phyloP scores from a whole-genome alignment of 805 yeast genomes.

The Isabelozyma pseudorhagii region DNA sequence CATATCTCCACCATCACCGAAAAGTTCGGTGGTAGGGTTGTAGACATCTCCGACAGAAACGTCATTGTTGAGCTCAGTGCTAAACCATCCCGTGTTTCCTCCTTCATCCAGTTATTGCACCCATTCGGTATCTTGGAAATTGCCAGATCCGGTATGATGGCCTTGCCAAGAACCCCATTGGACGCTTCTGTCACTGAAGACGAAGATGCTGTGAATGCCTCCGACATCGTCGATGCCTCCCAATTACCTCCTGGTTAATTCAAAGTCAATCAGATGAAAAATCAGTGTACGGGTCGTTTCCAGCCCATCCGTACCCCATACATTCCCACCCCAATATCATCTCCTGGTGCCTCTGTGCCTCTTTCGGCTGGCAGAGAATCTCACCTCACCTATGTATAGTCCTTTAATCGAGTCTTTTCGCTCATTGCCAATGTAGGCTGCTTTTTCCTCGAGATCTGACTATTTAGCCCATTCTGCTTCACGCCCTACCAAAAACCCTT shows the following conservation, averaged over 20 bases:
- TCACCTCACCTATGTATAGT: too few relatives aligned
- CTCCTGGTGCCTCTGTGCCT: neutral
- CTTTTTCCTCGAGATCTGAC: too few relatives aligned
- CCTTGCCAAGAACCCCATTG: constrained; percentile 92
- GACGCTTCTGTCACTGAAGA: constrained; percentile 46
- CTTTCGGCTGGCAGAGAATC: too few relatives aligned
- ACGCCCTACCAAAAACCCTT: too few relatives aligned
- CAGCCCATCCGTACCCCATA: neutral
- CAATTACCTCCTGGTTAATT: constrained; percentile 91
- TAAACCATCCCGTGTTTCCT: constrained; percentile 84
- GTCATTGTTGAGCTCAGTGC: constrained; percentile 94
- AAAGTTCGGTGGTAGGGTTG: constrained; percentile 90
- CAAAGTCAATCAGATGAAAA: too few relatives aligned
- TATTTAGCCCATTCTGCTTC: too few relatives aligned
- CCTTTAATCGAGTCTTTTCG: too few relatives aligned
- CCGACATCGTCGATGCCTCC: constrained; percentile 78
- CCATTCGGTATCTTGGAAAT: constrained; percentile 97
- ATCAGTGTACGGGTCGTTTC: neutral
- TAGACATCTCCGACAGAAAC: constrained; percentile 89
- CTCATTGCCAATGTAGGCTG: too few relatives aligned
- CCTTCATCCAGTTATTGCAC: constrained; percentile 83
- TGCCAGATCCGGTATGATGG: constrained; percentile 98
- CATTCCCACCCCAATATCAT: neutral
- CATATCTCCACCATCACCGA: constrained; percentile 76
- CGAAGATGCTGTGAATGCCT: constrained; percentile 52